A percentile compares a stretch with the other conserved stretches of the same genome.
These are phyloP conservation scores for Flammula alnicola DNA, from an alignment of 1,284 basidiomycete species.

Conservation along the genomic window DNA sequence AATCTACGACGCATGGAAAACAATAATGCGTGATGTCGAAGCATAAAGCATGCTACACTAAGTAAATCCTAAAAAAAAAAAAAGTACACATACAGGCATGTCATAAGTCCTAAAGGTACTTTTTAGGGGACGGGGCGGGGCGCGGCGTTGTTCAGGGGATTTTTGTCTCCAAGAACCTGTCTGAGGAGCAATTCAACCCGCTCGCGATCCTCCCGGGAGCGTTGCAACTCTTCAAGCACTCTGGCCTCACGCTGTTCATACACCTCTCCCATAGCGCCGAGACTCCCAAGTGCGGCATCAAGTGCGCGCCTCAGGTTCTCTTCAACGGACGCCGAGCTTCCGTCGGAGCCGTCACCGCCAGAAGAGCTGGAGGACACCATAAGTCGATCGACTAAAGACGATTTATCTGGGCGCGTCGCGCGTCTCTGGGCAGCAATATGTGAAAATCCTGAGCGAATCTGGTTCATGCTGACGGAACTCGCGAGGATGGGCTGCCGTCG, in stretches of 20 bases:
- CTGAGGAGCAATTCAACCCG: conserved; percentile 63
- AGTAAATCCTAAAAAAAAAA: neutral
- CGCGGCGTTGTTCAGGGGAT: conserved; percentile 15
- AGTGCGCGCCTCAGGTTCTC: conserved; percentile 67
- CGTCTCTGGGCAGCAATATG: conserved; percentile 63
- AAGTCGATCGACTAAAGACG: conserved; percentile 63
- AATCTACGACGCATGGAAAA: too few species aligned
- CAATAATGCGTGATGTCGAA: too few species aligned
- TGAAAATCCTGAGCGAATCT: conserved; percentile 59
- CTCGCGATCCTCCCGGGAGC: conserved; percentile 68
- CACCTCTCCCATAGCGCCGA: conserved; percentile 61
- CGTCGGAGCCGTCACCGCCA: conserved; percentile 56
- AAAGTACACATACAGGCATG: neutral
- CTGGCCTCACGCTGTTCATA: conserved; percentile 69
- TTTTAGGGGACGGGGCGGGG: conserved; percentile 11
- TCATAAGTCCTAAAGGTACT: neutral
- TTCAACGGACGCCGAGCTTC: conserved; percentile 55
- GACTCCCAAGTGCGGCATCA: conserved; percentile 65
- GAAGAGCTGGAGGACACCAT: conserved; percentile 45
- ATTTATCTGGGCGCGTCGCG: conserved; percentile 49
- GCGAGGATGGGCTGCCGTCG: conserved; percentile 55
- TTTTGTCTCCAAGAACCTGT: conserved; percentile 61
- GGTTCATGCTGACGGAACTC: conserved; percentile 52
- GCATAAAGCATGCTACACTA: too few species aligned
- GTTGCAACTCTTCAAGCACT: conserved; percentile 71